phyloP scores from a whole-genome alignment of 345 rosid genomes.

The Anacardium occidentale region DNA sequence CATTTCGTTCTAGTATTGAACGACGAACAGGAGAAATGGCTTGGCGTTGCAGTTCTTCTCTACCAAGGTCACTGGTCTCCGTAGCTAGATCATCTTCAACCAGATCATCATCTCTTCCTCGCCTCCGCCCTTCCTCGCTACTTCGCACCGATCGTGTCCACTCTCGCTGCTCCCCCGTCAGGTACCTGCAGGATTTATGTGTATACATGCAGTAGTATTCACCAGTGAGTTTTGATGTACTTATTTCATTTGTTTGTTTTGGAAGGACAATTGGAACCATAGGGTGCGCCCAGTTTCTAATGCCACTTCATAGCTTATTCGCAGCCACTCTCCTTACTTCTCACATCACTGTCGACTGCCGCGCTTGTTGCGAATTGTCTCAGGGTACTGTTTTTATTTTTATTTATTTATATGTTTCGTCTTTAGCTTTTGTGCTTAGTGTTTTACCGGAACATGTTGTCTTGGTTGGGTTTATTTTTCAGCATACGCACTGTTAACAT shows the following conservation, averaged over 20 bases:
- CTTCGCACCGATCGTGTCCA: too few species aligned
- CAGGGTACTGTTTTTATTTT: constrained; percentile 21
- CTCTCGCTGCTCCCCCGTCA: not conserved
- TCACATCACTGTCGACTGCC: constrained; percentile 28
- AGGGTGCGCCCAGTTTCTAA: constrained; percentile 27
- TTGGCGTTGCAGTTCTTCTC: too few species aligned
- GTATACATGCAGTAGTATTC: not conserved
- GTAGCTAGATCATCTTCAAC: too few species aligned
- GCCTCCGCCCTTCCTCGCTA: too few species aligned
- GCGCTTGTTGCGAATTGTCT: constrained; percentile 34
- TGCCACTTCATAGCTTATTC: constrained; percentile 30
- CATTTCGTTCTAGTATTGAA: too few species aligned
- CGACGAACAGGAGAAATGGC: too few species aligned
- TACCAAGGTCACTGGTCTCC: too few species aligned
- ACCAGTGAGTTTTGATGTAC: not conserved
- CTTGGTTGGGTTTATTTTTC: not conserved
- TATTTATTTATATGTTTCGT: not conserved
- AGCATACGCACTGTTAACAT: not conserved
- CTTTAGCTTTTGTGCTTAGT: not conserved
- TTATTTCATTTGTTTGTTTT: not conserved
- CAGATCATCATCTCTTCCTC: too few species aligned
- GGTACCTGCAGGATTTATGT: constrained; percentile 14
- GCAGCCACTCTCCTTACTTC: constrained; percentile 26
- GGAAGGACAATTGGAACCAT: constrained; percentile 26
- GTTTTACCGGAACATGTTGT: not conserved